Percentiles rank a stretch among this genome's conserved stretches.
phyloP scores from a whole-genome alignment of 176 grass and related monocot genomes.

The Poa pratensis region DNA sequence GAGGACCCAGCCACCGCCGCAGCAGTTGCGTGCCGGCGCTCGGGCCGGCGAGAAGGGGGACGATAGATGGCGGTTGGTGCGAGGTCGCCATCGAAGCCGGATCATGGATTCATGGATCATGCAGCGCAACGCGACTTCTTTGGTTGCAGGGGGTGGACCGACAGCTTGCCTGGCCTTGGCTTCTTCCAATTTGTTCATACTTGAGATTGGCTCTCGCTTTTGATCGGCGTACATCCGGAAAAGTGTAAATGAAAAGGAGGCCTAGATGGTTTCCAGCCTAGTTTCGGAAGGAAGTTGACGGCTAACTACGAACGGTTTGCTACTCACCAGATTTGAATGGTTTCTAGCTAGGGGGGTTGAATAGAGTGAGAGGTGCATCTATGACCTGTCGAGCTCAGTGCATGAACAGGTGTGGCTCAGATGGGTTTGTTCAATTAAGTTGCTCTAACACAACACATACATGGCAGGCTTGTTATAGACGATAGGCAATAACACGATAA shows the following conservation, averaged over 20 bases:
- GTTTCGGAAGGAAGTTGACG: background rate
- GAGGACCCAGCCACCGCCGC: background rate
- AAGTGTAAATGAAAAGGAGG: background rate
- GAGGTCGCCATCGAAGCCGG: conserved; percentile 34
- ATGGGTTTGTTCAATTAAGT: background rate
- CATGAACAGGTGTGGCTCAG: background rate
- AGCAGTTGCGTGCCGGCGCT: background rate
- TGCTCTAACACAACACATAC: background rate
- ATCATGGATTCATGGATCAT: background rate
- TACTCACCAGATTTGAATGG: background rate
- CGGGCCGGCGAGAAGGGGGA: background rate
- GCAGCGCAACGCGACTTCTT: background rate
- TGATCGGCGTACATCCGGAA: background rate
- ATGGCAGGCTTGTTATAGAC: no score
- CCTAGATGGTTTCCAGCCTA: background rate
- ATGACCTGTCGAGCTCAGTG: background rate
- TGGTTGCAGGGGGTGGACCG: conserved; percentile 30
- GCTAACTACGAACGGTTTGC: conserved; percentile 11
- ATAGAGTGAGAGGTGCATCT: background rate
- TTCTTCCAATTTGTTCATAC: background rate
- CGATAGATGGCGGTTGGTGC: no score
- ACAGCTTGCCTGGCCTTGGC: background rate
- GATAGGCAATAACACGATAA: no score
- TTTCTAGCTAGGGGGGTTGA: background rate
- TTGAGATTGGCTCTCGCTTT: background rate